Conservation (phyloP, 116 monocot genomes). For the Dioscorea cayenensis region DNA sequence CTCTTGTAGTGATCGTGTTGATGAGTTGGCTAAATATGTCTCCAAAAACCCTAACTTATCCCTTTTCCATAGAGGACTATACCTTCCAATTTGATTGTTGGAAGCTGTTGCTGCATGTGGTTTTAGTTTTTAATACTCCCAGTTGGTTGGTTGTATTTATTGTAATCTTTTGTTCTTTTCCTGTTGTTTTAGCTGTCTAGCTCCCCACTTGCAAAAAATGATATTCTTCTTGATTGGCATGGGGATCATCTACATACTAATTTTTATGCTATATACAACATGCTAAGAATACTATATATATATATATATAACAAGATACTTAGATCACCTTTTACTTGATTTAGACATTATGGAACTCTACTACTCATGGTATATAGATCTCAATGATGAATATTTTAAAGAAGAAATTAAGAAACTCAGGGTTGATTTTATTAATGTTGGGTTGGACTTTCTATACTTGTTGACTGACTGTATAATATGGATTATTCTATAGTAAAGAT, state of each 20-base stretch:
- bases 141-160: too few species aligned
- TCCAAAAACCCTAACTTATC: too few species aligned
- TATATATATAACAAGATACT: constrained; percentile 48
- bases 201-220: constrained; percentile 21
- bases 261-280: constrained; percentile 89
- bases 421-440: constrained; percentile 68
- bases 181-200: too few species aligned
- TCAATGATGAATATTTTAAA: constrained; percentile 89
- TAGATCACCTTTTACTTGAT: constrained; percentile 96
- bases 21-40: too few species aligned
- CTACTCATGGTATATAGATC: constrained; percentile 82
- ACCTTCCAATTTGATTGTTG: too few species aligned
- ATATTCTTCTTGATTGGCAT: constrained; percentile 99
- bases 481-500: constrained; percentile 88
- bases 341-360: constrained; percentile 78
- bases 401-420: constrained; percentile 93
- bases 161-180: too few species aligned
- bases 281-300: constrained; percentile 79
- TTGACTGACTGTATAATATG: constrained; percentile 87
- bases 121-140: too few species aligned
- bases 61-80: too few species aligned
- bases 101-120: too few species aligned
- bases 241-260: constrained; percentile 98
- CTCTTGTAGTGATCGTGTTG: too few species aligned
- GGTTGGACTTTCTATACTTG: constrained; percentile 72